Evolutionary conservation across 495 filamentous ascomycete genomes (phyloP).

Genomic region (Neurospora hispaniola): DNA sequence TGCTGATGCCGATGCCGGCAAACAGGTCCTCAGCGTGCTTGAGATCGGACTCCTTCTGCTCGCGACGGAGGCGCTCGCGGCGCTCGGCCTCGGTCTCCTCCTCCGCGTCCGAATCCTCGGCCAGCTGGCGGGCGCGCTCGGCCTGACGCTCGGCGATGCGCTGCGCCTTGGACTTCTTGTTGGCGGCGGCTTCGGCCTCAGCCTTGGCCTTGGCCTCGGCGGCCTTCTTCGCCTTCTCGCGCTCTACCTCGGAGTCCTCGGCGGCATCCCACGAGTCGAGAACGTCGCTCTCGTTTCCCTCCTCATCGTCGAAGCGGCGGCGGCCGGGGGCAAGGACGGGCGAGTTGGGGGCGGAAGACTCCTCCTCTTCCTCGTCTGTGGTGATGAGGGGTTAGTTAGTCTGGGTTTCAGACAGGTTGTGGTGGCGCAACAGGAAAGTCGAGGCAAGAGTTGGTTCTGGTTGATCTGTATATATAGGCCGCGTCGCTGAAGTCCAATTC

Average conservation of each 20-base stretch:
- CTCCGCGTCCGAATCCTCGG: slow-evolving; percentile 45
- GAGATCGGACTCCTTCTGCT: slow-evolving; percentile 82
- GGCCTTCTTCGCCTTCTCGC: slow-evolving; percentile 82
- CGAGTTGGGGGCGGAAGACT: slow-evolving; percentile 49
- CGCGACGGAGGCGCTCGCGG: slow-evolving; percentile 60
- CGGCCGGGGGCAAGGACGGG: slow-evolving; percentile 41
- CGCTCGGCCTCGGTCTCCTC: slow-evolving; percentile 61
- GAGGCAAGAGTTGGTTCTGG: slow-evolving; percentile 4
- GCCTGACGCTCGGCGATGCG: slow-evolving; percentile 70
- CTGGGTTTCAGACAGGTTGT: not conserved
- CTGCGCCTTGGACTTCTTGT: slow-evolving; percentile 82
- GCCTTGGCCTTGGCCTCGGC: slow-evolving; percentile 82
- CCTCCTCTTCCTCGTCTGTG: slow-evolving; percentile 48
- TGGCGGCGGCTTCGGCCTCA: slow-evolving; percentile 80
- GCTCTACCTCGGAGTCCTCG: slow-evolving; percentile 93
- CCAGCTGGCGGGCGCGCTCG: slow-evolving; percentile 37
- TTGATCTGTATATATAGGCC: slow-evolving; percentile 4
- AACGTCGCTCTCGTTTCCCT: slow-evolving; percentile 76
- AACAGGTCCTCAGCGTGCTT: slow-evolving; percentile 90
- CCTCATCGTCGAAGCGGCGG: slow-evolving; percentile 85
- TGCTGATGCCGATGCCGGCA: slow-evolving; percentile 62
- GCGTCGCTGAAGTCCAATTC: not conserved
- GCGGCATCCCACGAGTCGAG: slow-evolving; percentile 96
- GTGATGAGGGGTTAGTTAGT: slow-evolving; percentile 24
- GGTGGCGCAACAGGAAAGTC: not conserved